Evolutionary conservation across 352 stramenopile genomes (phyloP).

Genomic region (Globisporangium uncinulatum): DNA sequence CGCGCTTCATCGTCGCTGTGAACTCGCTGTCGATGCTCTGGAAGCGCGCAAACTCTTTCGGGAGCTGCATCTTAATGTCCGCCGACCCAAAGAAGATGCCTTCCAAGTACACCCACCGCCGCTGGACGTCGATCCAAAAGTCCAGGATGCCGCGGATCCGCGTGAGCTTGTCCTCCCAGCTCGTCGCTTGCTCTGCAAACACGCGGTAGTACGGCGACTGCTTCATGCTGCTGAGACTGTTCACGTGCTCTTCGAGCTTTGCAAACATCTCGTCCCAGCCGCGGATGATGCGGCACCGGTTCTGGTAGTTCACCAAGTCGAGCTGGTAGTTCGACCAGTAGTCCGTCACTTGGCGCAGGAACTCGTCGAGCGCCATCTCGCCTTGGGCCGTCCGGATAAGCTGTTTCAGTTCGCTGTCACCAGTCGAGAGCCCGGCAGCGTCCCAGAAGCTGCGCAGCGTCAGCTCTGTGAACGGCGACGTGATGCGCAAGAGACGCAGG

Average conservation of each 20-base stretch:
- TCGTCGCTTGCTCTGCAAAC: slow-evolving; percentile 96
- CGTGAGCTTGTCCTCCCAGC: slow-evolving; percentile 98
- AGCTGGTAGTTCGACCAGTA: slow-evolving; percentile 89
- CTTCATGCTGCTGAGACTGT: slow-evolving; percentile 98
- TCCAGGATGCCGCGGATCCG: slow-evolving; percentile 97
- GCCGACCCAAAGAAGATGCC: slow-evolving; percentile 98
- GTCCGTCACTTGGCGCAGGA: slow-evolving; percentile 93
- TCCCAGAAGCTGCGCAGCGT: slow-evolving; percentile 98
- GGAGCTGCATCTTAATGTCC: slow-evolving; percentile 99
- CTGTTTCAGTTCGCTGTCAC: slow-evolving; percentile 94
- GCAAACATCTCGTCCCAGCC: slow-evolving; percentile 99
- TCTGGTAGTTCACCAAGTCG: slow-evolving; percentile 92
- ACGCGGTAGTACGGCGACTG: slow-evolving; percentile 98
- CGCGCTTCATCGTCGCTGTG: slow-evolving; percentile 96
- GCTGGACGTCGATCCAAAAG: slow-evolving; percentile 99
- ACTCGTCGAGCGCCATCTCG: slow-evolving; percentile 99
- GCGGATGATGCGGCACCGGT: slow-evolving; percentile 95
- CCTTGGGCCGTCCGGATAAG: slow-evolving; percentile 98
- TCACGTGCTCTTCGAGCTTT: slow-evolving; percentile 99
- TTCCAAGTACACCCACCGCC: slow-evolving; percentile 99
- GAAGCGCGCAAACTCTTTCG: slow-evolving; percentile 97
- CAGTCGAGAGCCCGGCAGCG: slow-evolving; percentile 77
- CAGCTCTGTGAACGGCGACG: slow-evolving; percentile 91
- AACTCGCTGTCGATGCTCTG: slow-evolving; percentile 99
- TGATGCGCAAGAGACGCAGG: slow-evolving; percentile 92